A percentile compares a stretch with the other conserved stretches of the same genome.
Conservation (phyloP, 75 land plant genomes). For the Cryptomeria japonica region DNA sequence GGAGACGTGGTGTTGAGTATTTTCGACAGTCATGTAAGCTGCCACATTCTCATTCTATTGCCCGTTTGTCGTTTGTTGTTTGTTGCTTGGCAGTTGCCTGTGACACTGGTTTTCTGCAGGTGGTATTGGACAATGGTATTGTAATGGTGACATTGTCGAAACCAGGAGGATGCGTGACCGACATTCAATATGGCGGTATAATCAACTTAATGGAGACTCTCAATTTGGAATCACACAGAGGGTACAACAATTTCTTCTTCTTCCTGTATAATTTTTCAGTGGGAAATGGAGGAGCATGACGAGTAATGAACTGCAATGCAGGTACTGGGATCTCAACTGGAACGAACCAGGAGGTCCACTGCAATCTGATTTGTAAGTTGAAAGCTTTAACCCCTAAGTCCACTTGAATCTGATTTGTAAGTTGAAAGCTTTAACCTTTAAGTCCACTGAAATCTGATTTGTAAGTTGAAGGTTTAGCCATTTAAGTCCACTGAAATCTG, state of each 20-base stretch:
- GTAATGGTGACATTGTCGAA: conserved; percentile 34
- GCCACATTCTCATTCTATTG: no score
- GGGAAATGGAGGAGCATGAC: neutral
- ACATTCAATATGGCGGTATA: conserved; percentile 39
- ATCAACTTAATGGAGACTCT: conserved; percentile 40
- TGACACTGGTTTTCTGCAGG: conserved; percentile 20
- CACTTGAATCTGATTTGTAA: conserved; percentile 33
- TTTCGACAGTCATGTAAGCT: no score
- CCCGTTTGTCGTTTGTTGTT: no score
- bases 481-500: conserved; percentile 23
- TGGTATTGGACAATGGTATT: conserved; percentile 39
- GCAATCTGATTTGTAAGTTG: conserved; percentile 33
- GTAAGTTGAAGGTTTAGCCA: conserved; percentile 16
- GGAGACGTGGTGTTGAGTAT: no score
- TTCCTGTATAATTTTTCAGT: neutral
- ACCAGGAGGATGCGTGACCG: conserved; percentile 34
- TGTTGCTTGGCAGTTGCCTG: no score
- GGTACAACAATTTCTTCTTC: conserved; percentile 13
- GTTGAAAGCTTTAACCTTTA: neutral
- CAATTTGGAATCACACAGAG: conserved; percentile 30
- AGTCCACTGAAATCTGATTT: conserved; percentile 29
- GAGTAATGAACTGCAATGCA: conserved; percentile 17
- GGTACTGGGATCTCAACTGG: conserved; percentile 59
- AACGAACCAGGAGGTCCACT: conserved; percentile 39
- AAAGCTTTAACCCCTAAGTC: neutral